Percentiles rank a stretch among this genome's conserved stretches.
Evolutionary conservation across 2,329 filamentous ascomycete genomes (phyloP).

Genomic region (Aspergillus phoenicis): DNA sequence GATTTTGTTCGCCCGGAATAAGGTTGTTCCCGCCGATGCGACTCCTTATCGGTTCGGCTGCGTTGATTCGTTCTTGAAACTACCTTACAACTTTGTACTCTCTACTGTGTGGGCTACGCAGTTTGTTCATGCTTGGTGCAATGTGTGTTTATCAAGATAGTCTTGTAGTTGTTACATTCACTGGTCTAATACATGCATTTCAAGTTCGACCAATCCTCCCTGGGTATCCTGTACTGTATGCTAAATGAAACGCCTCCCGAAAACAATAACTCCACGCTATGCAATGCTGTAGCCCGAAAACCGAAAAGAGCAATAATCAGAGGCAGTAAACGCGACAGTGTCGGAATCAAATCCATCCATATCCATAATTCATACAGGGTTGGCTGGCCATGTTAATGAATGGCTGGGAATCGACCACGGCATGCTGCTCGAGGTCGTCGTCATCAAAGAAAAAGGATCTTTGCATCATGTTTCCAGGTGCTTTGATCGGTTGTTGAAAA

Average conservation of each 20-base stretch:
- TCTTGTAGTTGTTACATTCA: slow-evolving; percentile 6
- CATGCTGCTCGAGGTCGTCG: slow-evolving; percentile 29
- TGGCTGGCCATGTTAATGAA: slow-evolving; percentile 30
- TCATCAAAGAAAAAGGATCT: slow-evolving; percentile 40
- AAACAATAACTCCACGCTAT: slow-evolving; percentile 36
- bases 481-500: slow-evolving; percentile 26
- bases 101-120: neutral
- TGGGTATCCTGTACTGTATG: slow-evolving; percentile 33
- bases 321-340: slow-evolving; percentile 6
- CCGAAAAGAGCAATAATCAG: slow-evolving; percentile 15
- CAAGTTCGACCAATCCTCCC: slow-evolving; percentile 20
- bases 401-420: slow-evolving; percentile 27
- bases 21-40: slow-evolving; percentile 21
- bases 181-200: slow-evolving; percentile 19
- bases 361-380: slow-evolving; percentile 39
- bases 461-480: slow-evolving; percentile 30
- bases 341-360: slow-evolving; percentile 35
- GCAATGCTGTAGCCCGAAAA: slow-evolving; percentile 25
- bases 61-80: neutral
- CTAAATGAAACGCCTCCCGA: slow-evolving; percentile 19
- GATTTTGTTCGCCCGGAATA: slow-evolving; percentile 25
- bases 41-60: neutral
- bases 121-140: neutral
- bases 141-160: neutral
- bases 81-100: neutral